Conservation (phyloP, 208 protist genomes). For the Paratrypanosoma confusum region DNA sequence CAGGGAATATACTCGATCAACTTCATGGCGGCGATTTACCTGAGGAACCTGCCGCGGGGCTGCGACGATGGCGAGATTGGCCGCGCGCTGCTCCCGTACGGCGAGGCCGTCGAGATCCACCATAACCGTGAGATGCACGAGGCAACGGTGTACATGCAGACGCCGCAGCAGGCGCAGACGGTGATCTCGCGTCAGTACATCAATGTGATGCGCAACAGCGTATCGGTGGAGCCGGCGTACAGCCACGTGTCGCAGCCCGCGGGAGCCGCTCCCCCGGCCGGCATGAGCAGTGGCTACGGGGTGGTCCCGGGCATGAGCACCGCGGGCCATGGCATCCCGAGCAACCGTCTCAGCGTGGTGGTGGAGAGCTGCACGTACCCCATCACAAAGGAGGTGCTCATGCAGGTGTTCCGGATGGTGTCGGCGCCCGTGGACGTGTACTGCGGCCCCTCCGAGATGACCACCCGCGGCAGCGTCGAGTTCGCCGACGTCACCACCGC, state of each 20-base stretch:
- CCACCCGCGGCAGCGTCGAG: conserved; percentile 60
- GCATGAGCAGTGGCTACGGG: not conserved
- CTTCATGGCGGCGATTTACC: conserved; percentile 19
- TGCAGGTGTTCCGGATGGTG: conserved; percentile 73
- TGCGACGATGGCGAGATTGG: conserved; percentile 67
- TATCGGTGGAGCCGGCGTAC: conserved; percentile 32
- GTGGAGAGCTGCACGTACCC: conserved; percentile 78
- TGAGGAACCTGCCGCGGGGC: conserved; percentile 53
- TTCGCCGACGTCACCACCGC: conserved; percentile 45
- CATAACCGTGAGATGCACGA: conserved; percentile 30
- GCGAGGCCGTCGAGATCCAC: conserved; percentile 39
- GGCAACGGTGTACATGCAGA: conserved; percentile 75
- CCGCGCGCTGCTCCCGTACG: conserved; percentile 67
- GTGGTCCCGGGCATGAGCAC: conserved; percentile 3
- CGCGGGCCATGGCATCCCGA: conserved; percentile 3
- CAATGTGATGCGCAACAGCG: conserved; percentile 55
- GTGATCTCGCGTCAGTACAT: conserved; percentile 47
- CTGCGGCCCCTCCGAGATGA: conserved; percentile 50
- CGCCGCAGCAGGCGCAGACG: conserved; percentile 48
- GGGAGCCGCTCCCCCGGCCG: not conserved
- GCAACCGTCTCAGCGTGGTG: conserved; percentile 41
- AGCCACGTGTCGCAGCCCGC: conserved; percentile 1
- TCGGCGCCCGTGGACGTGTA: conserved; percentile 36
- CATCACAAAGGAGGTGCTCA: conserved; percentile 64
- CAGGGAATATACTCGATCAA: too few species aligned